These are phyloP conservation scores for Kwoniella shivajii DNA, from an alignment of 1,284 basidiomycete species.

Conservation along the genomic window DNA sequence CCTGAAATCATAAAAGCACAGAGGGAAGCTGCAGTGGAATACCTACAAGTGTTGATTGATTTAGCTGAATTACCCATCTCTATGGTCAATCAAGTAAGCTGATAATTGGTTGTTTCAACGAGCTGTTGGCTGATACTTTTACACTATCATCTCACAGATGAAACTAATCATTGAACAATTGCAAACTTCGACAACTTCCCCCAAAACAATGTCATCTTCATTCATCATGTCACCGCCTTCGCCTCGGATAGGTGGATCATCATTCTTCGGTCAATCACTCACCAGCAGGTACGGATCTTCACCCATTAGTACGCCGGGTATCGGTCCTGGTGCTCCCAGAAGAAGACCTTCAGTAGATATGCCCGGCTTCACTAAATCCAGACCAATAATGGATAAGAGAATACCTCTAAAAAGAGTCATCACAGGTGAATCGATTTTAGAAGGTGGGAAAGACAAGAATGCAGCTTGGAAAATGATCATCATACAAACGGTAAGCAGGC, in stretches of 20 bases:
- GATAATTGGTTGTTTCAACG: background rate
- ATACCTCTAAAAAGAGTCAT: constrained; percentile 44
- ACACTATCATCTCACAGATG: constrained; percentile 30
- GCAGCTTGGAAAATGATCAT: constrained; percentile 54
- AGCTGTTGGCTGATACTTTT: background rate
- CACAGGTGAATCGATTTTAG: constrained; percentile 48
- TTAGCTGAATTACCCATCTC: constrained; percentile 39
- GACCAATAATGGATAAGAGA: constrained; percentile 29
- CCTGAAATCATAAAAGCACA: constrained; percentile 27
- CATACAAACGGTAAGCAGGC: constrained; percentile 39
- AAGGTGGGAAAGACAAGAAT: constrained; percentile 54
- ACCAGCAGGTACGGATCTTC: constrained; percentile 30
- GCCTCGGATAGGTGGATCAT: constrained; percentile 28
- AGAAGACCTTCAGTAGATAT: constrained; percentile 36
- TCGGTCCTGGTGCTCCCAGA: constrained; percentile 16
- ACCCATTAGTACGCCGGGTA: constrained; percentile 16
- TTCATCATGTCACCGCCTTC: constrained; percentile 28
- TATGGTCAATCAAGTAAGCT: constrained; percentile 40
- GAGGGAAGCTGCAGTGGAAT: constrained; percentile 31
- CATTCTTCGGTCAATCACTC: constrained; percentile 34
- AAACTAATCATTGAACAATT: constrained; percentile 47
- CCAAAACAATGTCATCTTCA: constrained; percentile 21
- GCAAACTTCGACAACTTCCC: constrained; percentile 18
- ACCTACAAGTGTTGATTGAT: constrained; percentile 34
- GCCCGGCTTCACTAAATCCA: constrained; percentile 21